Percentiles rank a stretch among this genome's conserved stretches.
Evolutionary conservation across 2,329 filamentous ascomycete genomes (phyloP).

Genomic region (Fusarium buxicola): DNA sequence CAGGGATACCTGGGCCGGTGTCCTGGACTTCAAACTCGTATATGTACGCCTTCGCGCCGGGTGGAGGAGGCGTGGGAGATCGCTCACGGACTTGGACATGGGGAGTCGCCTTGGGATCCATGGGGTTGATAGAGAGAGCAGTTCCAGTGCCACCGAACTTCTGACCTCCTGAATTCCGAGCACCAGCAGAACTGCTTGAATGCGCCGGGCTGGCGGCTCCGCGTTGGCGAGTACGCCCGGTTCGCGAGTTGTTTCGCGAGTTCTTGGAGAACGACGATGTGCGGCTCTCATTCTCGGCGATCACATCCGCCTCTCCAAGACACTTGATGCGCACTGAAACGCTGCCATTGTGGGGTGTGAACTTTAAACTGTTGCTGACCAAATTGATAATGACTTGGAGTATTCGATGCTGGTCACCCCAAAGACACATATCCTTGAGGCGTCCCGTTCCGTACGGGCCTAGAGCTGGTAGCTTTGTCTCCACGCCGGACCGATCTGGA

Average conservation of each 20-base stretch:
- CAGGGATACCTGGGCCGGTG: slow-evolving; percentile 86
- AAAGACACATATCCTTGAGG: slow-evolving; percentile 86
- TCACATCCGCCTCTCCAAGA: slow-evolving; percentile 66
- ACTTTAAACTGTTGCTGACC: slow-evolving; percentile 92
- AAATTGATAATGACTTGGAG: slow-evolving; percentile 94
- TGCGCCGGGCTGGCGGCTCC: slow-evolving; percentile 62
- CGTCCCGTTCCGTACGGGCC: slow-evolving; percentile 74
- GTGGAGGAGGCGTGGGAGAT: slow-evolving; percentile 70
- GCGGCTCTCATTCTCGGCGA: slow-evolving; percentile 59
- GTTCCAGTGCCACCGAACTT: slow-evolving; percentile 56
- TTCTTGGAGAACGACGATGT: slow-evolving; percentile 64
- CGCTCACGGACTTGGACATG: slow-evolving; percentile 64
- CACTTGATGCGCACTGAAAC: slow-evolving; percentile 83
- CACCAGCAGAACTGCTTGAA: slow-evolving; percentile 63
- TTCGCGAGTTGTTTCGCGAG: slow-evolving; percentile 58
- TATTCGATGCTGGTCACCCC: slow-evolving; percentile 93
- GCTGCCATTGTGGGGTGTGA: slow-evolving; percentile 81
- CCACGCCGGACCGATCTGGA: slow-evolving; percentile 49
- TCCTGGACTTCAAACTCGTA: slow-evolving; percentile 94
- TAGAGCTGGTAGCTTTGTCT: slow-evolving; percentile 64
- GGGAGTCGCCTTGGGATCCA: slow-evolving; percentile 65
- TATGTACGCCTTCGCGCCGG: slow-evolving; percentile 71
- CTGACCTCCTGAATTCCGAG: slow-evolving; percentile 30
- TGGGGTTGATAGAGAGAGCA: slow-evolving; percentile 71
- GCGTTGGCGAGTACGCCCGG: slow-evolving; percentile 57